Base-by-base conservation (phyloP, 345 rosid genomes). In the Lepidium africanum region DNA sequence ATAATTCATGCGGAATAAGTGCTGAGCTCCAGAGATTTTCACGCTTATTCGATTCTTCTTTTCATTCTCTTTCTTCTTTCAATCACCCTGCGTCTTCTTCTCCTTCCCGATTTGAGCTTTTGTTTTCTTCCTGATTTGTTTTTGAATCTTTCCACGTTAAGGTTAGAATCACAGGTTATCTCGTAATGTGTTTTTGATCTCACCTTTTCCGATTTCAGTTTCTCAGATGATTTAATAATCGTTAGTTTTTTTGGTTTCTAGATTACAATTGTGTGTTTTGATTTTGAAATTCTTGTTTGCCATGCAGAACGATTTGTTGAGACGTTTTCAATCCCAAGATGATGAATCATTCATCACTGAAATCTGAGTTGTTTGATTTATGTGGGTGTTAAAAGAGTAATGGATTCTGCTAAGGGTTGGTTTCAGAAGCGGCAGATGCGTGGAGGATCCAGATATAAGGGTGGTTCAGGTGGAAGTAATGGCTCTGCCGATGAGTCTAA, bases 341-440 rank as follows among this genome's bases (percentile, higher is more conserved):
- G 37, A 50, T 40, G 25, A 51, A 3, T 33, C 21, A 33, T 53
- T 9, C 21, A 33, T 53, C 23, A 15, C 23, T 53, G 39, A 51
- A 51, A 13, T 25, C 33, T 6, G 33, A 30, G 33, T 47, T 47
- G 15, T n/a, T 30, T 2, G 30, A 25, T 50, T 27, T 27, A 38
- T 68, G 36, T 52, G 17, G 37, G 42, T 15, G 51, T 21, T 17
- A 33, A 52, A 21, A 45, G 40, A 73, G 40, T n/a, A 14, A 88
- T 89, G 96, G 92, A 85, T 81, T 83, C 96, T 21, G 92, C 92
- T 9, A 77, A 87, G 77, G 86, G 88, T 80, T 89, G 96, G 96
- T 65, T 89, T 55, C 86, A 76, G 56, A 86, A 86, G 78, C 65
- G 85, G 45, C 96, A 88, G 23, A 32, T 83, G 67, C 75, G 53